These are phyloP conservation scores for Erodium trifolium DNA, from an alignment of 441 rosid genomes.

Conservation along the genomic window DNA sequence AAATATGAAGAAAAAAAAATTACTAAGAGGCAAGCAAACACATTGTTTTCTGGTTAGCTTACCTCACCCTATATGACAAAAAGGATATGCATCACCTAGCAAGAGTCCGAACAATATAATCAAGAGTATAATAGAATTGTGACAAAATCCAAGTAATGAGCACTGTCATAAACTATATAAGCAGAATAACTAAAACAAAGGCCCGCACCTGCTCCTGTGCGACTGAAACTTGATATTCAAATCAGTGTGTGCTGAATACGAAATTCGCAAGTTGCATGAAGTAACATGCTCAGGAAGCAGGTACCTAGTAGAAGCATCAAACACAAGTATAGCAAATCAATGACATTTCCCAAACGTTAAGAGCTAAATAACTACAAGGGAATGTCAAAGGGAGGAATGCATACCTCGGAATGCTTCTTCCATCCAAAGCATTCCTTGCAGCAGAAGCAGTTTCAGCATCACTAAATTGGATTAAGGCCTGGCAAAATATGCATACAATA, in stretches of 20 bases:
- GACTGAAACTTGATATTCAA: conserved; percentile 98
- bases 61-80: neutral
- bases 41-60: neutral
- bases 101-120: conserved; percentile 21
- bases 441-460: conserved; percentile 88
- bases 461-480: conserved; percentile 92
- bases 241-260: conserved; percentile 97
- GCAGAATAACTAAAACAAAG: neutral
- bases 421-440: conserved; percentile 85
- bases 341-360: neutral
- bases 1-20: neutral
- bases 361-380: neutral
- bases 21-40: neutral
- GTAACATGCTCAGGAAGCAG: conserved; percentile 82
- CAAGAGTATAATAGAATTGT: conserved; percentile 9
- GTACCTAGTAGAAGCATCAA: conserved; percentile 42
- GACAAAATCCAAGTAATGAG: conserved; percentile 15
- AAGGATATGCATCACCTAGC: conserved; percentile 19
- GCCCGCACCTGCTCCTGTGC: conserved; percentile 84
- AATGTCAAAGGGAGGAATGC: conserved; percentile 3
- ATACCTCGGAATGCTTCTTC: conserved; percentile 93
- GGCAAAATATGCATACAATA: conserved; percentile 20
- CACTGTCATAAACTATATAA: conserved; percentile 13
- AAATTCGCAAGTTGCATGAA: conserved; percentile 73
- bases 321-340: neutral